A percentile compares a stretch with the other conserved stretches of the same genome.
Evolutionary conservation across 192 early-diverging fungal species (phyloP).

Genomic region (Podila epicladia): DNA sequence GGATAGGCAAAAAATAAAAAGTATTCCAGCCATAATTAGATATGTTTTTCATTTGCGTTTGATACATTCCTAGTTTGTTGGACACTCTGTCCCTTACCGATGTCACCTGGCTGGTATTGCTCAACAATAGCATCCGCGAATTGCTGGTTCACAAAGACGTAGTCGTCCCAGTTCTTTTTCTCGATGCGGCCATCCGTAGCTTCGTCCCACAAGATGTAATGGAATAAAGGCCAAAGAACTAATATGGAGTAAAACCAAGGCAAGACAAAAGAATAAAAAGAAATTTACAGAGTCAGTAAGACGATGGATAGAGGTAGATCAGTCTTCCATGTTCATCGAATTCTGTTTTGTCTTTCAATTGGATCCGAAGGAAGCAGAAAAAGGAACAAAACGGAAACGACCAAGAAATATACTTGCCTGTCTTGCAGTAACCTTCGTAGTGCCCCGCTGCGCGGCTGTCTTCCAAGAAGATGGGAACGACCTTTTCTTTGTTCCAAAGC

Average conservation of each 20-base stretch:
- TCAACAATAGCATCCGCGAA: conserved; percentile 78
- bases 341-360: too few species aligned
- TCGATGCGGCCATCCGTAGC: conserved; percentile 74
- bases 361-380: too few species aligned
- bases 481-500: conserved; percentile 64
- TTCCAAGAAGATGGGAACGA: conserved; percentile 85
- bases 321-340: too few species aligned
- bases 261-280: not conserved
- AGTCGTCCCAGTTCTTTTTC: conserved; percentile 79
- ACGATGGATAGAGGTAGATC: too few species aligned
- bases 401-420: conserved; percentile 57
- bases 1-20: not conserved
- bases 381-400: not conserved
- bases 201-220: conserved; percentile 92
- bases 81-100: conserved; percentile 64
- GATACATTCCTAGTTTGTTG: conserved; percentile 40
- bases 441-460: conserved; percentile 77
- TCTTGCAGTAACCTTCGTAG: conserved; percentile 99
- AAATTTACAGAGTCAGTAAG: conserved; percentile 6
- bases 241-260: not conserved
- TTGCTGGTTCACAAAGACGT: conserved; percentile 80
- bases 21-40: not conserved
- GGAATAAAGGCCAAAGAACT: conserved; percentile 96
- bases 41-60: not conserved
- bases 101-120: conserved; percentile 80